phyloP scores from a whole-genome alignment of 1,284 basidiomycete genomes.

The Pseudozyma tsukubaensis region DNA sequence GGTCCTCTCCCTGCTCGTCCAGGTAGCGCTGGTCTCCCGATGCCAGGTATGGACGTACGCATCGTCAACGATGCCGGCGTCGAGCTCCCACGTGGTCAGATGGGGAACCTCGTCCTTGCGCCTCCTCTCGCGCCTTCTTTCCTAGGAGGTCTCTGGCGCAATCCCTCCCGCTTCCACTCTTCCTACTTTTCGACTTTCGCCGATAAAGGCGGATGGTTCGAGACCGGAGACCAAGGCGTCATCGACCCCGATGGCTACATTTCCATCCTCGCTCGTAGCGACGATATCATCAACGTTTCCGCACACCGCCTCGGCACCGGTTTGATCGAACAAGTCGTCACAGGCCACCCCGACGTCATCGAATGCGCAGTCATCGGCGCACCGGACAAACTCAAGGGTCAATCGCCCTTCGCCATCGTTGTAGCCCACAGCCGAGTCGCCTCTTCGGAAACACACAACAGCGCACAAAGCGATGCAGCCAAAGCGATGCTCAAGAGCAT shows the following conservation, averaged over 20 bases:
- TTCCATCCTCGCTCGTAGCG: constrained; percentile 57
- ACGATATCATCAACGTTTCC: constrained; percentile 64
- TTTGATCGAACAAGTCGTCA: constrained; percentile 62
- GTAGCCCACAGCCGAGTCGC: constrained; percentile 42
- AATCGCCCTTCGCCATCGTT: constrained; percentile 64
- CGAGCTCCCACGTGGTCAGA: constrained; percentile 52
- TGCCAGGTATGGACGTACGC: constrained; percentile 64
- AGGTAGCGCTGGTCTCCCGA: constrained; percentile 60
- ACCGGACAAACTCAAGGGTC: constrained; percentile 65
- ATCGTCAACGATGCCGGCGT: constrained; percentile 65
- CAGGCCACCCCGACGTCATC: constrained; percentile 44
- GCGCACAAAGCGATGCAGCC: constrained; percentile 25
- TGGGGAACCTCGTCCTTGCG: constrained; percentile 64
- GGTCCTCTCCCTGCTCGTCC: constrained; percentile 49
- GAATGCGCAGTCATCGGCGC: constrained; percentile 66
- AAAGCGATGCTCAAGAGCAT: constrained; percentile 55
- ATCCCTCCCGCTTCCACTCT: constrained; percentile 52
- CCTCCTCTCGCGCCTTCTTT: constrained; percentile 56
- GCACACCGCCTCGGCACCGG: constrained; percentile 63
- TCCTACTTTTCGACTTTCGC: constrained; percentile 61
- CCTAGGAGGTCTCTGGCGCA: constrained; percentile 63
- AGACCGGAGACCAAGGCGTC: constrained; percentile 63
- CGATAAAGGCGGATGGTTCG: constrained; percentile 64
- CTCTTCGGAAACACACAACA: constrained; percentile 24
- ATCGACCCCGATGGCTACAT: constrained; percentile 64